A percentile compares a stretch with the other conserved stretches of the same genome.
Evolutionary conservation across 257 asterid genomes (phyloP).

Genomic region (Jasminum sambac): DNA sequence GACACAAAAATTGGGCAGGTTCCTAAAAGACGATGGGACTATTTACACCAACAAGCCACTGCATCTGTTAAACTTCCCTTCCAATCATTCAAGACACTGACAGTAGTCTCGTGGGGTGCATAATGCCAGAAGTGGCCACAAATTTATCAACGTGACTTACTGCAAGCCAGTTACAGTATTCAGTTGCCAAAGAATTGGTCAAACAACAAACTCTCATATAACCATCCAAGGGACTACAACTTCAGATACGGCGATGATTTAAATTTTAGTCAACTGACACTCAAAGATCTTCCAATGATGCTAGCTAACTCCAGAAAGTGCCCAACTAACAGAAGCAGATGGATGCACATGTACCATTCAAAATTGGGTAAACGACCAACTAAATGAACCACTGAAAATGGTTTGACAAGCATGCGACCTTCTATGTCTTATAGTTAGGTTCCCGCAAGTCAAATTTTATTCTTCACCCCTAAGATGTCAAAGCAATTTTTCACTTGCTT

Average conservation of each 20-base stretch:
- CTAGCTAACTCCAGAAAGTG: conserved; percentile 24
- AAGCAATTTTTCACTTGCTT: conserved; percentile 20
- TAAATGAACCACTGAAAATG: conserved; percentile 18
- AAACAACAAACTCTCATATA: conserved; percentile 14
- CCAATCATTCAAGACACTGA: conserved; percentile 14
- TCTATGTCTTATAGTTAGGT: conserved; percentile 12
- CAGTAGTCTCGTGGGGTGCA: conserved; percentile 10
- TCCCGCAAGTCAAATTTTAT: conserved; percentile 15
- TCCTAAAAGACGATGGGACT: conserved; percentile 4
- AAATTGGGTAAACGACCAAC: conserved; percentile 12
- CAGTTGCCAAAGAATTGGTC: background rate
- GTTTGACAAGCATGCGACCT: conserved; percentile 2
- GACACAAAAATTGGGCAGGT: conserved; percentile 11
- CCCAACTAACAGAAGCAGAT: conserved; percentile 18
- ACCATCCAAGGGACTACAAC: conserved; percentile 26
- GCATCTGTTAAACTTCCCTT: conserved; percentile 7
- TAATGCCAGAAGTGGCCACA: conserved; percentile 3
- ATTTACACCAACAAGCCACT: conserved; percentile 13
- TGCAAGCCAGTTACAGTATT: background rate
- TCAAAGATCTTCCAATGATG: conserved; percentile 11
- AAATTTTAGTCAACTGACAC: conserved; percentile 17
- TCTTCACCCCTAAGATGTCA: background rate
- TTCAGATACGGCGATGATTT: conserved; percentile 24
- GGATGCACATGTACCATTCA: conserved; percentile 10
- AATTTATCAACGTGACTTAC: background rate